Percentiles rank a stretch among this genome's conserved stretches.
phyloP scores from a whole-genome alignment of 495 filamentous ascomycete genomes.

The Cercophora samala region DNA sequence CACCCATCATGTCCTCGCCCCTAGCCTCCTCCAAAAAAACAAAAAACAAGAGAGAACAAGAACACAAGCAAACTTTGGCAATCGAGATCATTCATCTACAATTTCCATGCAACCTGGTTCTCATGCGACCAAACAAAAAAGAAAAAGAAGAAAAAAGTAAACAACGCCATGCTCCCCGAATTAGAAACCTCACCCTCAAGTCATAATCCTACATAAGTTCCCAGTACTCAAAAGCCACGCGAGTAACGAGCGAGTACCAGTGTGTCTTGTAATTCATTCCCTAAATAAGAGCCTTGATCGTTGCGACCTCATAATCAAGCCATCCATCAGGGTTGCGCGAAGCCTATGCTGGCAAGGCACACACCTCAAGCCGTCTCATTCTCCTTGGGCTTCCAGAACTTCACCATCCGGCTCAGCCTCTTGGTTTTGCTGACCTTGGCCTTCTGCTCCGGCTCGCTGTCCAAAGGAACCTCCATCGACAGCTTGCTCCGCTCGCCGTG shows the following conservation, averaged over 20 bases:
- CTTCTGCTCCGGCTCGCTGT: conserved; percentile 57
- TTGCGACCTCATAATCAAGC: not conserved
- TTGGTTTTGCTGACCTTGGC: conserved; percentile 66
- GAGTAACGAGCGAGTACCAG: not conserved
- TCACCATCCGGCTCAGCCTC: conserved; percentile 74
- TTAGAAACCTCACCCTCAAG: conserved; percentile 17
- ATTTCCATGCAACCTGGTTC: conserved; percentile 27
- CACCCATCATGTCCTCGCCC: conserved; percentile 26
- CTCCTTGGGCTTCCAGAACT: conserved; percentile 70
- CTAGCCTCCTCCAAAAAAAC: conserved; percentile 16
- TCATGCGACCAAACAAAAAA: conserved; percentile 44
- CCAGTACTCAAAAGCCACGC: not conserved
- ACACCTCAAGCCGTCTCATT: conserved; percentile 22
- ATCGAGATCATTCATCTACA: conserved; percentile 24
- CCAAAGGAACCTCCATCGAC: conserved; percentile 60
- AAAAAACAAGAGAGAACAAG: conserved; percentile 14
- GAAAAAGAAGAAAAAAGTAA: conserved; percentile 6
- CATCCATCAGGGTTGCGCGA: not conserved
- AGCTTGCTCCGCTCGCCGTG: conserved; percentile 79
- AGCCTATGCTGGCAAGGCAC: not conserved
- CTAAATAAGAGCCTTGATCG: not conserved
- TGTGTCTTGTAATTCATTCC: not conserved
- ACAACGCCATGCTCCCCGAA: conserved; percentile 10
- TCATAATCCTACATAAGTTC: conserved; percentile 29
- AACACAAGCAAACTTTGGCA: conserved; percentile 26